These are phyloP conservation scores for Colletotrichum costaricense DNA, from an alignment of 2,329 filamentous ascomycete genomes.

Conservation along the genomic window DNA sequence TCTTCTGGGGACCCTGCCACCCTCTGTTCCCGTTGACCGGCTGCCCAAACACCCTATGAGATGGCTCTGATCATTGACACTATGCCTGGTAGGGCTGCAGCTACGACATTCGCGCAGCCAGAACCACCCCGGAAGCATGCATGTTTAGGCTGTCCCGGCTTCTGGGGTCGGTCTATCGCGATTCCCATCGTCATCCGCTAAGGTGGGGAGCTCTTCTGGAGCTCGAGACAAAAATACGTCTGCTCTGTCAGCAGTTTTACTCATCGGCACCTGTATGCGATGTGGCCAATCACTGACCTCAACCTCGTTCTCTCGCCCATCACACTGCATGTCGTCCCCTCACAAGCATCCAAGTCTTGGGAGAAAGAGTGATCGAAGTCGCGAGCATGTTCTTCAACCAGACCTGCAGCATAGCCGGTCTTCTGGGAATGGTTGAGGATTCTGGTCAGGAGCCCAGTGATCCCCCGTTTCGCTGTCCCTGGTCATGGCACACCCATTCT, in stretches of 20 bases:
- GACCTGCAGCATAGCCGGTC: slow-evolving; percentile 5
- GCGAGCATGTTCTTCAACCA: neutral
- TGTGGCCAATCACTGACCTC: slow-evolving; percentile 18
- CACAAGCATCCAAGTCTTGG: neutral
- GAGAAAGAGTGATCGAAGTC: neutral
- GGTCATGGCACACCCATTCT: neutral
- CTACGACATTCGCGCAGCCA: neutral
- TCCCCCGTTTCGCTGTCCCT: slow-evolving; percentile 4
- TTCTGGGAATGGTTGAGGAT: neutral
- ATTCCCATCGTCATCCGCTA: slow-evolving; percentile 21
- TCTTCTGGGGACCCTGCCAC: slow-evolving; percentile 12
- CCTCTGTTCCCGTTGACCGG: neutral
- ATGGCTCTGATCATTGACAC: neutral
- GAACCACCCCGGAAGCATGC: slow-evolving; percentile 6
- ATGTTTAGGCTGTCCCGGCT: slow-evolving; percentile 8
- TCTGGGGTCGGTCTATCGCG: slow-evolving; percentile 13
- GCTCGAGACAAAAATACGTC: slow-evolving; percentile 30
- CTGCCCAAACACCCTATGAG: neutral
- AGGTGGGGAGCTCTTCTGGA: neutral
- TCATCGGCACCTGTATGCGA: neutral
- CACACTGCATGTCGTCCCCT: neutral
- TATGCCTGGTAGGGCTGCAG: slow-evolving; percentile 27
- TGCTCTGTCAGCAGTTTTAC: slow-evolving; percentile 28
- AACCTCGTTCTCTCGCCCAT: neutral
- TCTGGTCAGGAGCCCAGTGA: neutral